Evolutionary conservation across 108 stramenopile genomes (phyloP), one percentile per base, ranked within the genome.

Genomic region (Schizochytrium sp.): DNA sequence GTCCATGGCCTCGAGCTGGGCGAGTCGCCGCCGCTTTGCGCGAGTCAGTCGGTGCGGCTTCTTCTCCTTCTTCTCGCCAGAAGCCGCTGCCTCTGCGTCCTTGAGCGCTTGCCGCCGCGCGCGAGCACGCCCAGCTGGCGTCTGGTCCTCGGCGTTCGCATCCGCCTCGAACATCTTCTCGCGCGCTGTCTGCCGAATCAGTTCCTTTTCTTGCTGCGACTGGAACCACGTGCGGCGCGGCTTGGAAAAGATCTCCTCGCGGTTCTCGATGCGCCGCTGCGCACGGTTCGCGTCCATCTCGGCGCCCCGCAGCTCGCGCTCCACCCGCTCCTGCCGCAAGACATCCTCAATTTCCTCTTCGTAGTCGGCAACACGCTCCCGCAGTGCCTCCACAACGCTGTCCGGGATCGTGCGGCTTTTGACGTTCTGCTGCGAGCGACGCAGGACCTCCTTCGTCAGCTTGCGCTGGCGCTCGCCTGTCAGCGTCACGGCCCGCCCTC

Each of bases 401-500:
- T 76, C 41, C 12, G 92, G 89, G 45, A 92, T 88, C 51, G 45
- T 90, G 23, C 92, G 89, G n/a, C 57, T 60, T 60, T 83, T 91
- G 47, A 87, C 63, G 63, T 83, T 91, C 12, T 88, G 55, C 16
- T 60, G 60, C 5, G 90, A 87, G 47, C 69, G 53, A n/a, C 90
- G 88, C 34, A 92, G 23, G n/a, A 92, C 76, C 76, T 91, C 89
- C 58, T 60, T 72, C 87, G 90, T 90, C 28, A 90, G 45, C 72
- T 41, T 44, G 16, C 87, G 88, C 19, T 59, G 19, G 8, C 16
- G 16, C 23, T 93, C 92, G 41, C 97, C 97, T 51, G 98, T 98
- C 44, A 99, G 92, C 23, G 98, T 99, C 76, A 98, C 97, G 44
- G 96, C 92, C 44, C 93, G 91, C 25, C 98, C 98, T 29, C 95